A percentile compares a stretch with the other conserved stretches of the same genome.
Evolutionary conservation across 495 filamentous ascomycete genomes (phyloP).

Genomic region (Pyronema domesticum): DNA sequence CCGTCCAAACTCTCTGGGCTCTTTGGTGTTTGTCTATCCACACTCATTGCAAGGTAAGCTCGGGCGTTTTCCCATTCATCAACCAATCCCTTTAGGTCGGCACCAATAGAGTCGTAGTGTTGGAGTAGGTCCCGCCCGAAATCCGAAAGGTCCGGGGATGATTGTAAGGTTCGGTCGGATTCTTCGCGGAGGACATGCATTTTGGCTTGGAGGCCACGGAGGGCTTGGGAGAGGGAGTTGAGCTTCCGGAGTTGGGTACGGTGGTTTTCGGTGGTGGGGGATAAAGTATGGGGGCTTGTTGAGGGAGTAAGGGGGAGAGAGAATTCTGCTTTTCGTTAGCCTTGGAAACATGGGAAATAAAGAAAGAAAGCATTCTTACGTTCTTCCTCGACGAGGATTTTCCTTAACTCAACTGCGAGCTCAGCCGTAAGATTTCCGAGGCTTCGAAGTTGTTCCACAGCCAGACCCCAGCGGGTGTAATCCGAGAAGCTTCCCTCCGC

Average conservation of each 20-base stretch:
- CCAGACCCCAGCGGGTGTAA: slow-evolving; percentile 59
- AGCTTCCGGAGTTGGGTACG: slow-evolving; percentile 72
- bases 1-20: slow-evolving; percentile 68
- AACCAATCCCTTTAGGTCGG: slow-evolving; percentile 63
- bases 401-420: slow-evolving; percentile 37
- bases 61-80: slow-evolving; percentile 86
- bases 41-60: slow-evolving; percentile 50
- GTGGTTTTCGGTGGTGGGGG: slow-evolving; percentile 59
- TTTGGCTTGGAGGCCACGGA: slow-evolving; percentile 83
- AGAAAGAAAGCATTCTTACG: slow-evolving; percentile 33
- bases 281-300: slow-evolving; percentile 35
- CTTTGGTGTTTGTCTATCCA: slow-evolving; percentile 55
- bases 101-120: slow-evolving; percentile 88
- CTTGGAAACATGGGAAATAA: not conserved
- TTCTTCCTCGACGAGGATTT: slow-evolving; percentile 67
- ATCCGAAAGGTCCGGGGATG: slow-evolving; percentile 52
- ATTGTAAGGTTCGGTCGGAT: slow-evolving; percentile 49
- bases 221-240: slow-evolving; percentile 71
- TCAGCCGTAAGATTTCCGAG: slow-evolving; percentile 42
- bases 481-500: slow-evolving; percentile 70
- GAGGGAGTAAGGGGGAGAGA: slow-evolving; percentile 45
- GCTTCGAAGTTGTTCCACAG: slow-evolving; percentile 54
- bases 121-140: slow-evolving; percentile 57
- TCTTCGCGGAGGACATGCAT: slow-evolving; percentile 85
- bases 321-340: slow-evolving; percentile 27